Base-by-base conservation (phyloP, 2,329 filamentous ascomycete species). In the Dactylella cylindrospora region DNA sequence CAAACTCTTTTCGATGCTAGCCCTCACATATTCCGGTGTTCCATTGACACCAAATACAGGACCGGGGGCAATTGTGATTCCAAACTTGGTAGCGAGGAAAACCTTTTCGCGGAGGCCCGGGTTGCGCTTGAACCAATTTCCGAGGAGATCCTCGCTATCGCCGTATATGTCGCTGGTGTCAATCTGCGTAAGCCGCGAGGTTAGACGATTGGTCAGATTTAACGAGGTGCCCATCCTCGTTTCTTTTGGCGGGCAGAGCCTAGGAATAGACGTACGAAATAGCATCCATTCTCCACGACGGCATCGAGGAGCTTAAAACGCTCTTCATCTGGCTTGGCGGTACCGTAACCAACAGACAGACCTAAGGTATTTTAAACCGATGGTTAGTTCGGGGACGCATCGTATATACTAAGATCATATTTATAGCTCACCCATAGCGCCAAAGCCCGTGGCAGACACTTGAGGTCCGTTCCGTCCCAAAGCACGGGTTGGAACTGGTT, bases 31-130 rank as follows among this genome's bases (percentile, higher is more conserved):
- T 12, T 52, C 64, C 5, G 45, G 52, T 7, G 41, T 46, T 7
- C 65, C 65, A 5, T 41, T 62, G 3, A 32, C n/a, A 10, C 22
- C 40, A 23, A 54, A 20, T 19, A 28, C 17, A 7, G 28, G 28
- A 20, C 22, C 29, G 35, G 20, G 12, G 19, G 25, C 23, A 5
- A 20, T 17, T 20, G 28, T 70, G 54, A 75, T 74, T 40, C 71
- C 79, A 67, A 81, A 81, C 68, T 81, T 80, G 66, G 78, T 76
- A 0, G 78, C 77, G 12, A 79, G 71, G 69, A 78, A 78, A 67
- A 78, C 75, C 62, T 77, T 71, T 62, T 76, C 70, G 15, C 77
- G 73, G 52, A 75, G 76, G 45, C 74, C 75, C 0, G 78, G 76
- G 65, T 78, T 76, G 15, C 67, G 61, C n/a, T 67, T 66, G 65